A percentile compares a stretch with the other conserved stretches of the same genome.
These are phyloP conservation scores for Botrytis galanthina DNA, from an alignment of 2,329 filamentous ascomycete genomes.

Conservation along the genomic window DNA sequence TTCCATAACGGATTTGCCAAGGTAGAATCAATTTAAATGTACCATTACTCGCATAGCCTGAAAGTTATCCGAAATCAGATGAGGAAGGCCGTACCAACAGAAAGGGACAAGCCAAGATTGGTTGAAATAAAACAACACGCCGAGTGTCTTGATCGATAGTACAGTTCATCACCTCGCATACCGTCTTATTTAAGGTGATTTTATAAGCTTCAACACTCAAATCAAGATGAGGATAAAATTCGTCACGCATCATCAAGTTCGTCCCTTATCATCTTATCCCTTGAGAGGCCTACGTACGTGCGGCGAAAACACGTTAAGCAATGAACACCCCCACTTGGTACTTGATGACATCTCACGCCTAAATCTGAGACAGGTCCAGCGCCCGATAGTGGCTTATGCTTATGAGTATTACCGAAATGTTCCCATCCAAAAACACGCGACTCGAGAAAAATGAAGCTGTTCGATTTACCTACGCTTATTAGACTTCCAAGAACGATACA, in stretches of 20 bases:
- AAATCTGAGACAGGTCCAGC: neutral
- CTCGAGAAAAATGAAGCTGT: neutral
- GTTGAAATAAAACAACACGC: neutral
- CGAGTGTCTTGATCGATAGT: neutral
- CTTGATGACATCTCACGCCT: neutral
- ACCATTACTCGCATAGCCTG: neutral
- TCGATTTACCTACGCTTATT: neutral
- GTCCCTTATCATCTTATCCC: neutral
- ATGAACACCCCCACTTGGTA: neutral
- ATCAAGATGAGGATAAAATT: neutral
- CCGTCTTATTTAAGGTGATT: too few species aligned
- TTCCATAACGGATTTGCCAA: neutral
- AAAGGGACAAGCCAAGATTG: neutral
- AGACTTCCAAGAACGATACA: neutral
- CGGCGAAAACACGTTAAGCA: neutral
- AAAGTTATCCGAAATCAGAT: neutral
- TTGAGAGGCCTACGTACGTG: neutral
- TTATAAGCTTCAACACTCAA: neutral
- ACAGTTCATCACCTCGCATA: neutral
- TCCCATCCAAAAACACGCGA: neutral
- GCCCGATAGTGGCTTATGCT: conserved; percentile 3
- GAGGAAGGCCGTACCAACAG: neutral
- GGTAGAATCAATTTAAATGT: neutral
- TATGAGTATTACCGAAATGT: neutral
- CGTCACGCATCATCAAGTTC: neutral